Base-by-base conservation (phyloP, 805 yeast genomes). In the Cyberlindnera misumaiensis region DNA sequence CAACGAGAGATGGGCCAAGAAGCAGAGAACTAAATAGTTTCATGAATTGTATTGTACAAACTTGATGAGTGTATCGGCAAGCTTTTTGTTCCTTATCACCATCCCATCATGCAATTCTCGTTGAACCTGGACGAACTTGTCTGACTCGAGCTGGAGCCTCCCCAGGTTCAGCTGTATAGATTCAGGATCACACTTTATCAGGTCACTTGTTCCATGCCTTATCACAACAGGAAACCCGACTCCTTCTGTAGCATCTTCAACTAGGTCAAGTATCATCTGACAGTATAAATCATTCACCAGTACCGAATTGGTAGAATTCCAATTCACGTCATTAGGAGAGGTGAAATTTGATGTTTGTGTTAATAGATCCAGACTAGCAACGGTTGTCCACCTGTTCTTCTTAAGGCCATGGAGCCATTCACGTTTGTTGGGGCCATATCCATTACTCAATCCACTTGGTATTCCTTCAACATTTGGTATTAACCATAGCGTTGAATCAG, bases 1-100 rank as follows among this genome's bases (percentile, higher is more conserved):
- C 10, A 90, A 90, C 56, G 75, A 65, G 29, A 74, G 77, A 47
- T 83, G 80, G 66, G 74, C 70, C 55, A 70, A 61, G 44, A 59
- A 51, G 37, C 51, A 44, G 31, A 17, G 26, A 15, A 33, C 13
- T 13, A 12, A 25, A 25, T 20, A 22, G 16, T 11, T 29, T 26
- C 28, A 28, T 29, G 22, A 16, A 24, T 13, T 34, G 28, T 27
- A 27, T 27, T 11, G 14, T 11, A 27, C 17, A 13, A 41, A 31
- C 30, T 34, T 41, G 10, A 41, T 16, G 12, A 44, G 32, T 10
- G 31, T 35, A 16, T 35, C 37, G 6, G 38, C 30, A 13, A 40
- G 27, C 11, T 28, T 30, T 10, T 16, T 14, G 11, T 44, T 12
- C 6, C 11, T 11, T 4, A 41, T 22, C 4, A 37, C 16, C 20